These are phyloP conservation scores for Epichloe aotearoae DNA, from an alignment of 2,329 filamentous ascomycete species.

Conservation along the genomic window DNA sequence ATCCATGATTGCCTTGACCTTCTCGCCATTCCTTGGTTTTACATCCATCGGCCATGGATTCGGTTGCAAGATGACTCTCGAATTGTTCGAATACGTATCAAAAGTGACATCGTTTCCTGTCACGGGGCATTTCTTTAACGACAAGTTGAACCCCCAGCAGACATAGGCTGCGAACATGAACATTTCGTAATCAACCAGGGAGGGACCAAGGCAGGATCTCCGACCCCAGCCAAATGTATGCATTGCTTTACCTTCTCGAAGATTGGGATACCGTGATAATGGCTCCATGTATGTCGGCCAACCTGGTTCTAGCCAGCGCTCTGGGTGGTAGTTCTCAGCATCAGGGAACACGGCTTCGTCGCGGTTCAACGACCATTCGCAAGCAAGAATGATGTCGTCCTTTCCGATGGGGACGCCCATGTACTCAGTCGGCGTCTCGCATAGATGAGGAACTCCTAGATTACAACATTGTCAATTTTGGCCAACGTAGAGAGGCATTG, in stretches of 20 bases:
- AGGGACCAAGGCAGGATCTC: background rate
- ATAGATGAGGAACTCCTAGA: constrained; percentile 34
- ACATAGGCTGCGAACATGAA: constrained; percentile 34
- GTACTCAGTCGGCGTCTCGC: constrained; percentile 32
- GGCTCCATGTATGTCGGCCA: constrained; percentile 55
- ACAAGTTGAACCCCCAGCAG: constrained; percentile 35
- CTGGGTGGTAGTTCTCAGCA: constrained; percentile 37
- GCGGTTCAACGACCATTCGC: constrained; percentile 32
- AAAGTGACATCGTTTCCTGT: constrained; percentile 30
- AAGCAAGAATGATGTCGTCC: constrained; percentile 34
- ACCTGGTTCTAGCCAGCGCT: constrained; percentile 47
- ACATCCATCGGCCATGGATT: constrained; percentile 32
- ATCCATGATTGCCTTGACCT: constrained; percentile 23
- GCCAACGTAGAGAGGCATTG: no score
- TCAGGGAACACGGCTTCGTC: constrained; percentile 20
- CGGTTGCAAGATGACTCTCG: constrained; percentile 40
- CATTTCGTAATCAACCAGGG: constrained; percentile 37
- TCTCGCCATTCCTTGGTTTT: constrained; percentile 24
- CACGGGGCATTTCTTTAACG: constrained; percentile 19
- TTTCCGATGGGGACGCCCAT: constrained; percentile 34
- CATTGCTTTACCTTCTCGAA: constrained; percentile 44
- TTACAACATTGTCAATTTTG: background rate
- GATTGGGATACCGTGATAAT: constrained; percentile 47
- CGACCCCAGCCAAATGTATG: constrained; percentile 44
- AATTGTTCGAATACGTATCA: constrained; percentile 36